Conservation (phyloP, 164 flowering plant species). For the Annona cherimola region DNA sequence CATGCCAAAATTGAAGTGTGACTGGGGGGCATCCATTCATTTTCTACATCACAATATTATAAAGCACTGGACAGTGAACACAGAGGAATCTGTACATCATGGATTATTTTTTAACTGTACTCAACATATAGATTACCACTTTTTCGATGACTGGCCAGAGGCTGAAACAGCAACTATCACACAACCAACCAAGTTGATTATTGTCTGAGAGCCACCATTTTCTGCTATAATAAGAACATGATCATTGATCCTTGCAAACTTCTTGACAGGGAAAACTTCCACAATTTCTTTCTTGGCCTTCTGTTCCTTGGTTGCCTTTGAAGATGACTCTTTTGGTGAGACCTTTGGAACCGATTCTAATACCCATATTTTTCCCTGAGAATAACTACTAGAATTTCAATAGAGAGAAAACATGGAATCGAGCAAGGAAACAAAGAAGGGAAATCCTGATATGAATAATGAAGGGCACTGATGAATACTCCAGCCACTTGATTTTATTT, state of each 20-base stretch:
- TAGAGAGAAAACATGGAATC: background rate
- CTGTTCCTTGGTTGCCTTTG: conserved; percentile 37
- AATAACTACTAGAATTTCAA: background rate
- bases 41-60: too few species aligned
- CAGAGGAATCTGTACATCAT: background rate
- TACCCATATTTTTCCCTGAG: conserved; percentile 77
- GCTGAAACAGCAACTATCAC: conserved; percentile 74
- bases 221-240: conserved; percentile 45
- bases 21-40: too few species aligned
- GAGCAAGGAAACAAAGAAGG: background rate
- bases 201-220: conserved; percentile 43
- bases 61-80: too few species aligned
- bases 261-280: conserved; percentile 66
- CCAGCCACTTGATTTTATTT: too few species aligned
- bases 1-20: background rate
- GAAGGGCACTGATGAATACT: too few species aligned
- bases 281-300: conserved; percentile 47
- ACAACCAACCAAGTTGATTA: conserved; percentile 53
- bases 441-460: background rate
- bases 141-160: conserved; percentile 51
- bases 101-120: background rate
- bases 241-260: conserved; percentile 54
- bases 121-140: conserved; percentile 47
- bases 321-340: conserved; percentile 18
- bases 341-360: conserved; percentile 51